phyloP scores from a whole-genome alignment of 192 early-diverging fungal species.

The Dimargaris cristalligena region DNA sequence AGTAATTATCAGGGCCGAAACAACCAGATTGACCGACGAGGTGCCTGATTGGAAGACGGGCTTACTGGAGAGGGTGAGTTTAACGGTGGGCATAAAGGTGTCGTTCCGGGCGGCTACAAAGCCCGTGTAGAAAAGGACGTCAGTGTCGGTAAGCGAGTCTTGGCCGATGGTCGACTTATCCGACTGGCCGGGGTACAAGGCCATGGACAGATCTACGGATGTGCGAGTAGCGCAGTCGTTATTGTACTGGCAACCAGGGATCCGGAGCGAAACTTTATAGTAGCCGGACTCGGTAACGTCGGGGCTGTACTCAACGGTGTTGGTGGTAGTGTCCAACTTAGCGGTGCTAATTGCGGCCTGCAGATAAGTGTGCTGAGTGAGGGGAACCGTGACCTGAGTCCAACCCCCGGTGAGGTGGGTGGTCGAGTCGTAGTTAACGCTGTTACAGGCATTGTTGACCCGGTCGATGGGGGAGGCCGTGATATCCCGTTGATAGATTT shows the following conservation, averaged over 20 bases:
- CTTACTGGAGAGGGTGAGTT: slow-evolving; percentile 19
- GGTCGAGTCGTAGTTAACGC: not conserved
- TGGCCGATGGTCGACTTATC: slow-evolving; percentile 23
- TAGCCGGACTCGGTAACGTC: slow-evolving; percentile 41
- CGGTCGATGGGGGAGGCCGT: not conserved
- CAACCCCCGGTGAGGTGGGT: slow-evolving; percentile 18
- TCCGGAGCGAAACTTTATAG: slow-evolving; percentile 34
- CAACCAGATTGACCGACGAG: slow-evolving; percentile 20
- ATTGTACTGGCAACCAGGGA: slow-evolving; percentile 38
- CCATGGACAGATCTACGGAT: not conserved
- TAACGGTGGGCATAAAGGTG: slow-evolving; percentile 30
- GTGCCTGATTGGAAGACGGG: slow-evolving; percentile 14
- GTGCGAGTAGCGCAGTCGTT: slow-evolving; percentile 25
- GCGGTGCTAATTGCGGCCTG: slow-evolving; percentile 17
- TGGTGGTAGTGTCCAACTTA: slow-evolving; percentile 11
- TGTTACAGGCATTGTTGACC: slow-evolving; percentile 6
- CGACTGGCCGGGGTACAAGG: slow-evolving; percentile 12
- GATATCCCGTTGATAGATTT: slow-evolving; percentile 27
- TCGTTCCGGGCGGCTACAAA: slow-evolving; percentile 29
- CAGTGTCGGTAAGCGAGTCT: slow-evolving; percentile 23
- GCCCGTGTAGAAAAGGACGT: slow-evolving; percentile 27
- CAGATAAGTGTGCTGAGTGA: slow-evolving; percentile 18
- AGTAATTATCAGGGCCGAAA: slow-evolving; percentile 20
- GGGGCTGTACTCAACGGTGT: slow-evolving; percentile 21
- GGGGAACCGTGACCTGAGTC: slow-evolving; percentile 18